These are phyloP conservation scores for Piedraia hortae DNA, from an alignment of 2,329 filamentous ascomycete species.

Conservation along the genomic window DNA sequence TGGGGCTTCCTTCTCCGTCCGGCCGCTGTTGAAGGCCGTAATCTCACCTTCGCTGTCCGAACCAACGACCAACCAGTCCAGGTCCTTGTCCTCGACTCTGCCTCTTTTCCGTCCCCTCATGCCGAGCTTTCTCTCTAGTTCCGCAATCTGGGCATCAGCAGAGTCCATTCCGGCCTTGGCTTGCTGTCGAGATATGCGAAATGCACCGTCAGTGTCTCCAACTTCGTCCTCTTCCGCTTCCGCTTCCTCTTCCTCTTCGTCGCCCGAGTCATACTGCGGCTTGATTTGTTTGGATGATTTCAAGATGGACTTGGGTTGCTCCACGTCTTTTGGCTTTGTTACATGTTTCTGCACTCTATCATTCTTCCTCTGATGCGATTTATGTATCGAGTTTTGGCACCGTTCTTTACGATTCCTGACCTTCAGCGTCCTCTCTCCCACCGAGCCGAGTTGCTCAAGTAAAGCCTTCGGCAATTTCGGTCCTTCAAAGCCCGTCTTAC, in stretches of 20 bases:
- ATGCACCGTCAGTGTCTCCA: constrained; percentile 3
- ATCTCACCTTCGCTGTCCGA: constrained; percentile 24
- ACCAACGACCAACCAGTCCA: constrained; percentile 51
- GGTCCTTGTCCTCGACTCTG: constrained; percentile 62
- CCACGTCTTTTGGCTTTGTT: too few species aligned
- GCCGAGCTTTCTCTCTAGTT: constrained; percentile 66
- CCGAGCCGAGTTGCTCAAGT: constrained; percentile 15
- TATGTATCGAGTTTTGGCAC: constrained; percentile 20
- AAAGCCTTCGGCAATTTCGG: constrained; percentile 21
- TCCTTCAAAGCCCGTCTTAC: constrained; percentile 6
- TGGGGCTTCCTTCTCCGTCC: constrained; percentile 22
- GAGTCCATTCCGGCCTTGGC: constrained; percentile 31
- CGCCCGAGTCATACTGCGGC: constrained; percentile 1
- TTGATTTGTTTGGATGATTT: constrained; percentile 9
- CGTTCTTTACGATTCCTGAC: constrained; percentile 15
- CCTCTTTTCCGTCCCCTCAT: constrained; percentile 49
- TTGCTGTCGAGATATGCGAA: constrained; percentile 4
- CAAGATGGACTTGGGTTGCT: constrained; percentile 14
- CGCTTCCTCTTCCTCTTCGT: constrained; percentile 3
- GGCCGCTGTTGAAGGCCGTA: constrained; percentile 25
- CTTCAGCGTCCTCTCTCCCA: constrained; percentile 4
- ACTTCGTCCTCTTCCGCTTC: constrained; percentile 1
- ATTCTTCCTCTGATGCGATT: constrained; percentile 3
- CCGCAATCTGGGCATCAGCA: constrained; percentile 72
- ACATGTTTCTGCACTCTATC: constrained; percentile 11